Base-by-base conservation (phyloP, 2,329 filamentous ascomycete genomes). In the Phaeosphaeriaceae sp. region DNA sequence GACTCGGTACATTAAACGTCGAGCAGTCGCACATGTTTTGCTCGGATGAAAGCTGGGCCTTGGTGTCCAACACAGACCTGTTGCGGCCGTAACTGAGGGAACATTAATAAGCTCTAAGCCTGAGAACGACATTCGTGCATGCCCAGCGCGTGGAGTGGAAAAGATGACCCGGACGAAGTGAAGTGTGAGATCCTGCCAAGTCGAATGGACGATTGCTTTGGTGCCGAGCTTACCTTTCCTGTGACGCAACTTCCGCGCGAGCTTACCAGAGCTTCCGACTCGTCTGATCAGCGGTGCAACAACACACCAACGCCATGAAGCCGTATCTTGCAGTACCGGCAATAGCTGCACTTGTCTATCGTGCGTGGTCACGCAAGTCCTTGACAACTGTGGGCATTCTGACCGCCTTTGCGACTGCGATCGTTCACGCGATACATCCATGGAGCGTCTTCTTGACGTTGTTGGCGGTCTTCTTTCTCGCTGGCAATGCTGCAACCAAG, bases 391-490 rank as follows among this genome's bases (percentile, higher is more conserved):
- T 84, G 7, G 94, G 94, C 60, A 87, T 97, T 67, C 67, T 90
- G 40, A 86, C 87, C 13, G 94, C 94, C 3, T 82, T 84, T 5
- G 70, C 90, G 46, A 97, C 94, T 3, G 94, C 93, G 3, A 77
- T 86, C 48, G 87, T 91, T 11, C 95, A 99, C 77, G 93, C 93
- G 17, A 80, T 94, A n/a, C 94, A 98, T 78, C 94, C 94, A 3
- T 97, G 93, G 90, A 92, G 91, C 60, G 82, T 94, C n/a, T 94
- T 93, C n/a, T 96, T 97, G 79, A 86, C 86, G 26, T 84, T 97
- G 11, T 84, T 98, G 1, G 86, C 86, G 51, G 86, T 93, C 35
- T 98, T 98, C 82, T 98, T 97, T 78, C 81, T 97, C 2, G 88
- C 91, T 4, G 95, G 93, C 1, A 97, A 91, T 1, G 83, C 88